phyloP scores from a whole-genome alignment of 148 eudicot genomes.

The Dianthus caryophyllus region DNA sequence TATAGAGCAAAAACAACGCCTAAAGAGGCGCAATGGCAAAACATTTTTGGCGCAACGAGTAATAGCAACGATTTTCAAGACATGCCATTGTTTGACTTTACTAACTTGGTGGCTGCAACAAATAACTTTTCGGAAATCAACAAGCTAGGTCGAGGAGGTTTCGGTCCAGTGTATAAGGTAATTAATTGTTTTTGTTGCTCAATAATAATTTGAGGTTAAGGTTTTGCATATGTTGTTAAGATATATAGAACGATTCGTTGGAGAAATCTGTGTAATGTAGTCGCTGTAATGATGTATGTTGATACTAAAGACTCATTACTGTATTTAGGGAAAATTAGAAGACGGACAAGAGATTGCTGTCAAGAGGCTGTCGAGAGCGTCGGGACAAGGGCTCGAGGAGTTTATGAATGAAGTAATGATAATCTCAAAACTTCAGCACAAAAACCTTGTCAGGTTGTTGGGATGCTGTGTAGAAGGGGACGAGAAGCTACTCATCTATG shows the following conservation, averaged over 20 bases:
- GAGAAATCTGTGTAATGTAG: too few species aligned
- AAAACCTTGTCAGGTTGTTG: slow-evolving; percentile 38
- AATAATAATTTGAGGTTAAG: too few species aligned
- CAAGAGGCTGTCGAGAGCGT: slow-evolving; percentile 37
- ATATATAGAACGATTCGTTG: too few species aligned
- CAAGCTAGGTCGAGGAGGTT: slow-evolving; percentile 51
- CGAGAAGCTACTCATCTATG: slow-evolving; percentile 36
- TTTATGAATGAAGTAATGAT: slow-evolving; percentile 43
- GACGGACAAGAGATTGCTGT: slow-evolving; percentile 41
- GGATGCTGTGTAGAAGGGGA: slow-evolving; percentile 39
- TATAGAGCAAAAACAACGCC: background rate
- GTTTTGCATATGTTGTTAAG: too few species aligned
- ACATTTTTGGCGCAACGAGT: background rate
- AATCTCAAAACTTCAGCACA: slow-evolving; percentile 44
- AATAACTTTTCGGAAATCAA: slow-evolving; percentile 27
- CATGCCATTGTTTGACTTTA: slow-evolving; percentile 30
- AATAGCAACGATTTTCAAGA: slow-evolving; percentile 12
- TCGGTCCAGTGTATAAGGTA: slow-evolving; percentile 46
- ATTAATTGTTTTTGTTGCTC: background rate
- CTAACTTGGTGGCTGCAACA: slow-evolving; percentile 25
- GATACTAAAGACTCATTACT: background rate
- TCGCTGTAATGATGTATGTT: too few species aligned
- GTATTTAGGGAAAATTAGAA: slow-evolving; percentile 25
- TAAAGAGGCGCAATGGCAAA: background rate
- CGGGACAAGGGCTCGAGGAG: slow-evolving; percentile 43